Base-by-base conservation (phyloP, 306 rosid genomes). In the Malus asiatica region DNA sequence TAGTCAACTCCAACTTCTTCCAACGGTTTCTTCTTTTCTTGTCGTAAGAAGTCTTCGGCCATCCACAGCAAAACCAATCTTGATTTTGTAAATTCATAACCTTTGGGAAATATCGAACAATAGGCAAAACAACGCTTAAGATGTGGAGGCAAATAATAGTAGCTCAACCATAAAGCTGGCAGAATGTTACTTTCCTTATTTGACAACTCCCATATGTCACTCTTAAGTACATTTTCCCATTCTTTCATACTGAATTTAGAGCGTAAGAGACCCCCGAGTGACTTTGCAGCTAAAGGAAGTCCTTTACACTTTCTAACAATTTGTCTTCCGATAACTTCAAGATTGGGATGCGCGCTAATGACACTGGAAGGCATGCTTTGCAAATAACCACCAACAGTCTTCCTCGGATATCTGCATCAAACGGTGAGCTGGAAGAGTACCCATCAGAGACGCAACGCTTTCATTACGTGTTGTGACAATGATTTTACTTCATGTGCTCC, bases 21-120 rank as follows among this genome's bases (percentile, higher is more conserved):
- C 5, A 15, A 13, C 0, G 33, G n/a, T 70, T 42, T 23, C 29
- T 0, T 15, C n/a, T 22, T 66, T 58, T 22, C 6, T 4, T 65
- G 76, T 52, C 15, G 33, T 6, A 72, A 33, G 13, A 87, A 60
- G 22, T 76, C 80, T 77, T 84, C 83, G 2, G 77, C 88, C 84
- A 79, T 81, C 90, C 90, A 84, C 1, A 79, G 22, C 53, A 66
- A 42, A 61, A 82, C 38, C 45, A 87, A 53, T 3, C 38, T 11
- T 42, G 63, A 66, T 42, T 46, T 86, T 14, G 67, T 4, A 20
- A 83, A 72, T 46, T 12, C 44, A 70, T n/a, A 69, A 38, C 81
- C 77, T 53, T 82, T 77, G 0, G 87, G 81, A 20, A 71, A 83
- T 27, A 79, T 30, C 1, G 76, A 62, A 68, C 82, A 82, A 44